A percentile compares a stretch with the other conserved stretches of the same genome.
Evolutionary conservation across 2,329 filamentous ascomycete genomes (phyloP).

Genomic region (Epichloe scottii): DNA sequence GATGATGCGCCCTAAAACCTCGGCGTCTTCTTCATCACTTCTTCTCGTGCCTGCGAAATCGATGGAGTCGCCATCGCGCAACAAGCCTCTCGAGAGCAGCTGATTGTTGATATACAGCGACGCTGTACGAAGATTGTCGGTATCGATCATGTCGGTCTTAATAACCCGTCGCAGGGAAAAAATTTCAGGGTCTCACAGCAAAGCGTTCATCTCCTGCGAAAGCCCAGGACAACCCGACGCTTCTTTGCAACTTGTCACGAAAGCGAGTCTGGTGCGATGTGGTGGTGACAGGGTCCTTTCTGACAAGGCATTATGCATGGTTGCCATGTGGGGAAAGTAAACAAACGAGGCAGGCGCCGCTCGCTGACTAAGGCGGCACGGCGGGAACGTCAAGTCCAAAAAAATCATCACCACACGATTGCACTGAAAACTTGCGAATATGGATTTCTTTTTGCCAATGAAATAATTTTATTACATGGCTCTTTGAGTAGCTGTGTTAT

Average conservation of each 20-base stretch:
- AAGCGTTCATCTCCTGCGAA: neutral
- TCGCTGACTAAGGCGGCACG: slow-evolving; percentile 13
- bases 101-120: slow-evolving; percentile 65
- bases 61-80: slow-evolving; percentile 59
- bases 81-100: slow-evolving; percentile 50
- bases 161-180: neutral
- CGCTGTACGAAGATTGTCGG: slow-evolving; percentile 51
- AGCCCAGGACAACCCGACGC: neutral
- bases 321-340: slow-evolving; percentile 28
- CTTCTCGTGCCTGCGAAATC: slow-evolving; percentile 68
- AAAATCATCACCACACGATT: neutral
- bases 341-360: slow-evolving; percentile 16
- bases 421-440: neutral
- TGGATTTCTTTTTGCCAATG: neutral
- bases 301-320: slow-evolving; percentile 12
- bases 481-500: neutral
- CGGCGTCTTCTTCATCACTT: slow-evolving; percentile 38
- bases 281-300: neutral
- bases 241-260: neutral
- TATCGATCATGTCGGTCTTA: slow-evolving; percentile 35
- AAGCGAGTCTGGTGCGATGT: slow-evolving; percentile 3
- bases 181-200: neutral
- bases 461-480: neutral
- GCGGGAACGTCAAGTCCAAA: too few species aligned
- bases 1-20: slow-evolving; percentile 76